Conservation (phyloP, 176 grass and related monocot species). For the Juncus effusus region DNA sequence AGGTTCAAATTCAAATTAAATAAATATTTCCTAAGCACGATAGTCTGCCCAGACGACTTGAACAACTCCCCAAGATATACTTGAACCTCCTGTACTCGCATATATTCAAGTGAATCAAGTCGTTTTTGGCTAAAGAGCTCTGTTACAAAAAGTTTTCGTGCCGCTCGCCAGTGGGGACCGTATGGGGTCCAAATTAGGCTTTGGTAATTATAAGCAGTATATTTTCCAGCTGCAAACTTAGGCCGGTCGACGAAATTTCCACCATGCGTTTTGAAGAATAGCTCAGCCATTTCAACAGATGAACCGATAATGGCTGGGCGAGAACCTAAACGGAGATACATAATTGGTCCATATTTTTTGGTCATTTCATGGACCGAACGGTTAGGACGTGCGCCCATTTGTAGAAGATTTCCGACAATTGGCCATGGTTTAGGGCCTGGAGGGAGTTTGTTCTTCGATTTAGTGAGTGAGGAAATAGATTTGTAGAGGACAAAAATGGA, state of each 20-base stretch:
- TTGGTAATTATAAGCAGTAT: slow-evolving; percentile 38
- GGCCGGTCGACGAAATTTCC: slow-evolving; percentile 45
- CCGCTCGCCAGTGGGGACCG: slow-evolving; percentile 56
- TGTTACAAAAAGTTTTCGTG: slow-evolving; percentile 45
- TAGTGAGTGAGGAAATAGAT: not conserved
- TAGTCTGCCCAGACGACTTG: not conserved
- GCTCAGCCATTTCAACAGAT: slow-evolving; percentile 37
- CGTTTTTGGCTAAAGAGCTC: slow-evolving; percentile 55
- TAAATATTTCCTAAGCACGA: slow-evolving; percentile 39
- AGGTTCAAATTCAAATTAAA: slow-evolving; percentile 38
- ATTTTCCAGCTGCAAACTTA: slow-evolving; percentile 39
- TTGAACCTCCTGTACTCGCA: slow-evolving; percentile 38
- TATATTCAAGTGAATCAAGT: slow-evolving; percentile 43
- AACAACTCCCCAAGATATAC: slow-evolving; percentile 23
- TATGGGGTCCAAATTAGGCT: slow-evolving; percentile 55
- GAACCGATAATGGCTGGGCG: slow-evolving; percentile 49
- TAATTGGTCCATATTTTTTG: slow-evolving; percentile 46
- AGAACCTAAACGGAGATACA: slow-evolving; percentile 61
- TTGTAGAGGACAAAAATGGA: slow-evolving; percentile 10
- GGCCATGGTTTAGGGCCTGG: slow-evolving; percentile 61
- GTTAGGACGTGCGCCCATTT: slow-evolving; percentile 38
- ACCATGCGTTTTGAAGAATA: slow-evolving; percentile 71
- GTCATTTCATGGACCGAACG: slow-evolving; percentile 41
- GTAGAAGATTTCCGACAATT: slow-evolving; percentile 49
- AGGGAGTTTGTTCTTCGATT: slow-evolving; percentile 31